Evolutionary conservation across 106 monocot genomes (phyloP), one percentile per base, ranked within the genome.

Genomic region (Amphibolis antarctica): DNA sequence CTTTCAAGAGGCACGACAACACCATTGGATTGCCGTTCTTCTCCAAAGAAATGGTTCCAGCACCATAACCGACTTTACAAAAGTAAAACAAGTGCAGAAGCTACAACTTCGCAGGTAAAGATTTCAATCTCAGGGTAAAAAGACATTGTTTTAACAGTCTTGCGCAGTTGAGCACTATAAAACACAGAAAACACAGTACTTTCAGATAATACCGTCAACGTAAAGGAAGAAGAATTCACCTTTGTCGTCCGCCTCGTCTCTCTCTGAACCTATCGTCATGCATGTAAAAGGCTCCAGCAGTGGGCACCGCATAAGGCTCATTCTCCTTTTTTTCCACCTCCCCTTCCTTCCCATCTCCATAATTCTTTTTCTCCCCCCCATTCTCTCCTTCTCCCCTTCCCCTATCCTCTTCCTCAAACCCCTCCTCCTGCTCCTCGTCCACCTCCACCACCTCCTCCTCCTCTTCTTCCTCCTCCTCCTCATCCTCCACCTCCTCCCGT

Each of bases 211-310:
- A 36, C 7, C 36, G 4, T 36, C 27, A 67, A n/a, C 1, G 44
- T 9, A 12, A 44, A 0, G 5, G 12, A 43, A 18, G 21, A 29
- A 66, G 26, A 54, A 15, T 12, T 18, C 47, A 86, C 81, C 84
- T 76, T 28, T 71, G 77, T 9, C 87, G 48, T 1, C 82, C 82
- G 23, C 92, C 65, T 5, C 77, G 79, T n/a, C 70, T 84, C 17
- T 21, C 60, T 42, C 60, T 43, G 21, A 60, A 60, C 29, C 60
- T 26, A 12, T 60, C 60, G 18, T 60, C 42, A 17, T 60, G 60
- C 92, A 92, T 92, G 71, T 92, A 92, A 69, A 92, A 92, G 0
- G 87, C 87, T 46, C 92, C 92, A 9, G 75, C 70, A 12, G 76
- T 92, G 1, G 87, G 92, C 61, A 92, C 92, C 4, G 87, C 74